Evolutionary conservation across 2,329 filamentous ascomycete genomes (phyloP).

Genomic region (Aspergillus sp.): DNA sequence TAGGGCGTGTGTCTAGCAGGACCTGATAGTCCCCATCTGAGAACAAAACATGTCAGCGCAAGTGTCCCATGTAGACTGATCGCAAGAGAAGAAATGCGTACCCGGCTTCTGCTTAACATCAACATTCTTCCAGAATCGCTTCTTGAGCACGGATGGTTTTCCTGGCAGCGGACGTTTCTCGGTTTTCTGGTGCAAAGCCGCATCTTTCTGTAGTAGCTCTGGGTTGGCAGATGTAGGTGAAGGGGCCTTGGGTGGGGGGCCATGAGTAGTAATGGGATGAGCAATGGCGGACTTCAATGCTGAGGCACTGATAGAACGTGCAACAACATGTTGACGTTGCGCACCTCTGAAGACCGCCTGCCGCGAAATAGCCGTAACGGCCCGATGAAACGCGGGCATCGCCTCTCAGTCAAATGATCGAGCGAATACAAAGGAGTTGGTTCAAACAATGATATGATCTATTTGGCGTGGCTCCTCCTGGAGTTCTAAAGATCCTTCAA

Average conservation of each 20-base stretch:
- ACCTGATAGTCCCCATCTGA: conserved; percentile 59
- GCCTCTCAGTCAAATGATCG: conserved; percentile 7
- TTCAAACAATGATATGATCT: conserved; percentile 11
- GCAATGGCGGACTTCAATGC: conserved; percentile 53
- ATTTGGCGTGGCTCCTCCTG: conserved; percentile 7
- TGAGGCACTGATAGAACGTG: conserved; percentile 38
- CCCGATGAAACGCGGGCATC: conserved; percentile 29
- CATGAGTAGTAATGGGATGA: conserved; percentile 59
- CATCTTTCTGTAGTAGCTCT: conserved; percentile 48
- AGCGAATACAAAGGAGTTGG: conserved; percentile 21
- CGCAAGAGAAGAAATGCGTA: conserved; percentile 36
- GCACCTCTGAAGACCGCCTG: conserved; percentile 20
- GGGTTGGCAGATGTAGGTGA: conserved; percentile 52
- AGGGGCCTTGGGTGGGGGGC: conserved; percentile 61
- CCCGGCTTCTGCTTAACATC: conserved; percentile 67
- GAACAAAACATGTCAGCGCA: conserved; percentile 7
- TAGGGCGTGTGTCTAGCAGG: conserved; percentile 73
- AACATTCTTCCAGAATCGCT: conserved; percentile 89
- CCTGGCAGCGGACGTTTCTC: conserved; percentile 30
- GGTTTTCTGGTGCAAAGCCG: conserved; percentile 16
- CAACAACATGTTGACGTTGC: conserved; percentile 19
- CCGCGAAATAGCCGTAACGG: conserved; percentile 20
- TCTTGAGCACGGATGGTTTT: conserved; percentile 53
- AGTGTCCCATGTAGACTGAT: background rate
- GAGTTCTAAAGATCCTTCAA: background rate